phyloP scores from a whole-genome alignment of 1,284 basidiomycete genomes.

The Gomphus sp. region DNA sequence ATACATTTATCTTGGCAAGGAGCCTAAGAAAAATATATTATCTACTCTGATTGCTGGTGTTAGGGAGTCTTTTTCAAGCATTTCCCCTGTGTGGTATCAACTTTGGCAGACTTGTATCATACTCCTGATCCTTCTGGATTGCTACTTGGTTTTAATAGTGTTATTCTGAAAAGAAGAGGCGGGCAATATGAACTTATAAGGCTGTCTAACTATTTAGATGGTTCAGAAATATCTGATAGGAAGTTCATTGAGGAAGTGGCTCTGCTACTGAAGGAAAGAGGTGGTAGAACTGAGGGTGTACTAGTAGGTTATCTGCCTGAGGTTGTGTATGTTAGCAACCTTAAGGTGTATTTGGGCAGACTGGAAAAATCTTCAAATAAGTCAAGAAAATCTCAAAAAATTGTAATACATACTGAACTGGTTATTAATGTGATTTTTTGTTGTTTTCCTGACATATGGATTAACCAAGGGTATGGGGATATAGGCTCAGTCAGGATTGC shows the following conservation, averaged over 20 bases:
- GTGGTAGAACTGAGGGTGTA: too few relatives aligned
- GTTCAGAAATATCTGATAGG: too few relatives aligned
- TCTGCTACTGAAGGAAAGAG: neutral
- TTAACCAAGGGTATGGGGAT: too few relatives aligned
- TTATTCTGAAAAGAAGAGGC: neutral
- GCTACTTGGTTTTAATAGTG: neutral
- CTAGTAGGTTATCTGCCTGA: too few relatives aligned
- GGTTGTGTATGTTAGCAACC: neutral
- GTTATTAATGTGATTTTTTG: neutral
- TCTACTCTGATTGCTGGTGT: neutral
- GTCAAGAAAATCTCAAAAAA: neutral
- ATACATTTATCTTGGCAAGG: neutral
- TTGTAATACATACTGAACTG: neutral
- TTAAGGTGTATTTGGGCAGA: neutral
- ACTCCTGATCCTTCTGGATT: neutral
- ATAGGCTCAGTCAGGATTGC: neutral
- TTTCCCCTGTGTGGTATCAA: neutral
- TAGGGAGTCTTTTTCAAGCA: neutral
- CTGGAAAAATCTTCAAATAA: too few relatives aligned
- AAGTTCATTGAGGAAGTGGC: neutral
- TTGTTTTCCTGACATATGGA: neutral
- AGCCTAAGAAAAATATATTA: too few relatives aligned
- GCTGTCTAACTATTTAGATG: too few relatives aligned
- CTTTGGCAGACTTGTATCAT: neutral
- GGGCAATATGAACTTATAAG: neutral